A percentile compares a stretch with the other conserved stretches of the same genome.
phyloP scores from a whole-genome alignment of 2,329 filamentous ascomycete species.

The Neonectria faginata region DNA sequence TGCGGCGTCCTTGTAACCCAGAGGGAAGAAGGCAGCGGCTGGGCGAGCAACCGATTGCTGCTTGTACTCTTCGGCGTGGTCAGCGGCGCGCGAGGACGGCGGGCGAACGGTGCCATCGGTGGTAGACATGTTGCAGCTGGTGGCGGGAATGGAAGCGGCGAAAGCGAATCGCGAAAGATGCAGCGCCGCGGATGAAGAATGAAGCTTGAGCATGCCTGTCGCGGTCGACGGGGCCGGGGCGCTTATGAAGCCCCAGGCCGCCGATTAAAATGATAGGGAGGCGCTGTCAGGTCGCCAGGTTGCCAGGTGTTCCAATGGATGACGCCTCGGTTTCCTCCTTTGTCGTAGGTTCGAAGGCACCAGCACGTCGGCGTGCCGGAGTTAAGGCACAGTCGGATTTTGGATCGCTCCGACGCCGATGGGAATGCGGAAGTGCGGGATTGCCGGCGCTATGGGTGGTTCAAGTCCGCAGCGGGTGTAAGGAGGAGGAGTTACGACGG shows the following conservation, averaged over 20 bases:
- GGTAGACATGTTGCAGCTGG: constrained; percentile 50
- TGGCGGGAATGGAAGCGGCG: constrained; percentile 43
- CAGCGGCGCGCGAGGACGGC: constrained; percentile 37
- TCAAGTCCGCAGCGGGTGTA: constrained; percentile 37
- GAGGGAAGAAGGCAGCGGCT: constrained; percentile 73
- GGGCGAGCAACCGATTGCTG: constrained; percentile 46
- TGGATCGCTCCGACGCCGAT: constrained; percentile 38
- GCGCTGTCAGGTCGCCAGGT: constrained; percentile 22
- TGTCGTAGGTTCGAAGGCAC: constrained; percentile 21
- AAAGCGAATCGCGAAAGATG: constrained; percentile 57
- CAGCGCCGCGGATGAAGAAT: constrained; percentile 53
- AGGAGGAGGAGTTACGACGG: constrained; percentile 17
- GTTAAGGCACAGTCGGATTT: constrained; percentile 43
- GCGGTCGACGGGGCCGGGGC: constrained; percentile 32
- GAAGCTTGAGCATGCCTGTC: constrained; percentile 60
- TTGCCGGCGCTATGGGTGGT: constrained; percentile 18
- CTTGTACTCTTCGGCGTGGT: constrained; percentile 40
- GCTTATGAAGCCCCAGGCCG: constrained; percentile 42
- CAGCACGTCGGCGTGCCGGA: constrained; percentile 32
- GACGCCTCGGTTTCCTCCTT: constrained; percentile 35
- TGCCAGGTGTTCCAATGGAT: constrained; percentile 37
- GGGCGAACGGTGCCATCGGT: constrained; percentile 47
- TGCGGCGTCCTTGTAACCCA: constrained; percentile 92
- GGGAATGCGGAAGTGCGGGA: constrained; percentile 25
- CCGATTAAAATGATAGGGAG: constrained; percentile 17